Evolutionary conservation across 1,284 basidiomycete species (phyloP), one percentile per base, ranked within the genome.

Genomic region (Pisolithus thermaeus): DNA sequence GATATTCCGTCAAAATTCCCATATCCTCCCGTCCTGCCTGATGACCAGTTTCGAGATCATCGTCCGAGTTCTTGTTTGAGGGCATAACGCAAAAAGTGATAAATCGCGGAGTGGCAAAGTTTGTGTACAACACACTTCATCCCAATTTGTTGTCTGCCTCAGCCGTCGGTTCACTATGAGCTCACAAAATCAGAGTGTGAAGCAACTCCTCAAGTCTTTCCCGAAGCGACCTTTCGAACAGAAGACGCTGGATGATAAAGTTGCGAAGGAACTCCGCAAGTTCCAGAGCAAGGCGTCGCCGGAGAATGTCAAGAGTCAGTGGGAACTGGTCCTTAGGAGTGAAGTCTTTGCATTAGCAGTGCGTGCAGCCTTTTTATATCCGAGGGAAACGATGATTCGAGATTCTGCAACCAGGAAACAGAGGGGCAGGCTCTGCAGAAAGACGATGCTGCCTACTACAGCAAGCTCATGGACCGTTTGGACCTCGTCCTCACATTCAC

Each of bases 401-500:
- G 20, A 25, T 14, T 16, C 23, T 16, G 20, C 23, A 23, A 12
- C 18, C 37, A 89, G 87, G 71, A 70, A 37, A 82, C 76, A 2
- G 87, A 90, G 66, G 84, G 85, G 3, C 63, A 64, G 7, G 84
- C 76, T 9, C 55, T 77, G 45, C 70, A 78, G 44, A 70, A 78
- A 39, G 67, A 75, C 18, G 62, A 73, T 20, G 70, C 70, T 0
- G 67, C 66, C 7, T 90, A 90, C 61, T 87, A 88, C 57, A 65
- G 73, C 36, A 72, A 75, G 37, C 66, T 90, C n/a, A 73, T 73
- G 56, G 73, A 77, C 62, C 75, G 76, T 56, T 75, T 92, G 46
- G 90, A 92, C 68, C 66, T 91, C 42, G 75, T 82, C 16, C 72
- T 91, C 35, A 76, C 80, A 27, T 85, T 89, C 66, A 84, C 83